Base-by-base conservation (phyloP, 1,139 yeast species). In the Nakaseomyces uthaithaninus region DNA sequence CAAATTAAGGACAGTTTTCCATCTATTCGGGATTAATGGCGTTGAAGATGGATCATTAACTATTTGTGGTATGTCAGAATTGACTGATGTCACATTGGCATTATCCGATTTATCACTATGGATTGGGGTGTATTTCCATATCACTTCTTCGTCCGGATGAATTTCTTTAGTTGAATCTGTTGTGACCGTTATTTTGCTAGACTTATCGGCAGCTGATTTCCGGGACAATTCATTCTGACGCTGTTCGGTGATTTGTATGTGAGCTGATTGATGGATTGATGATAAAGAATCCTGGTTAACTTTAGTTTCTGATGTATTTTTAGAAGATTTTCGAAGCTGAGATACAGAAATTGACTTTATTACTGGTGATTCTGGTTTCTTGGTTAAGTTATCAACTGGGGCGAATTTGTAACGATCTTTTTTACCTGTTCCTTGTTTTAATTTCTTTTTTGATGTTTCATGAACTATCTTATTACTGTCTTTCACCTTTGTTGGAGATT, bases 71-170 rank as follows among this genome's bases (percentile, higher is more conserved):
- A 45, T 47, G 8, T 45, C 49, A 15, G 50, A 41, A 16, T 42
- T 41, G 4, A 48, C 48, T 30, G 46, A 45, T 28, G 47, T 43
- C 24, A 49, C 48, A 9, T 39, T 33, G 2, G 47, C 38, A 33
- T 43, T 43, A 22, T 46, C 55, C 3, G 45, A 40, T 12, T 39
- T 41, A 18, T 44, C 48, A 28, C 44, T 45, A 23, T 45, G 43
- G 2, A 31, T 35, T 2, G 63, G 63, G 8, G 55, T 51, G 33
- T 53, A 54, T 25, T 47, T 48, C 63, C 63, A 59, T 7, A 58
- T 51, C 3, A 59, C 62, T 40, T 56, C 55, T 38, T 54, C 57
- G 12, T 31, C 25, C 4, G 35, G 35, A 12, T 31, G 20, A 2
- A 6, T 17, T n/a, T 31, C 20, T 11, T 20, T 17, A 19, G 17